phyloP scores from a whole-genome alignment of 2,329 filamentous ascomycete genomes.

The Tolypocladium tundrense region DNA sequence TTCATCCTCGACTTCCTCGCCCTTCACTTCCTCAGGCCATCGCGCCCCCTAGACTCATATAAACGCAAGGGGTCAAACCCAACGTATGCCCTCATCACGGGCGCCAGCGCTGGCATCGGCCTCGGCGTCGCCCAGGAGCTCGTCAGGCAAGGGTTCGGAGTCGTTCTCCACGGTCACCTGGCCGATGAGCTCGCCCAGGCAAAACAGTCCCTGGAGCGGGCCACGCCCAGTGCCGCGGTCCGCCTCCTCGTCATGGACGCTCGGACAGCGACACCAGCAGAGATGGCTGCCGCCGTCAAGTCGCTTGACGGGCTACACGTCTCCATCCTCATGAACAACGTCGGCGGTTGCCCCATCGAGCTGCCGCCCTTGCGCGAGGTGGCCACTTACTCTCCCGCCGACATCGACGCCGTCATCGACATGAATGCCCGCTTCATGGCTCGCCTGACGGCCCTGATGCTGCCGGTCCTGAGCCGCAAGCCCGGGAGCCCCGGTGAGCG shows the following conservation, averaged over 20 bases:
- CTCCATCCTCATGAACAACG: slow-evolving; percentile 23
- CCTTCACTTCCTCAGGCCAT: slow-evolving; percentile 11
- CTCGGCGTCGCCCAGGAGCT: slow-evolving; percentile 21
- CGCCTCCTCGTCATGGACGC: slow-evolving; percentile 18
- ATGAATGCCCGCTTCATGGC: slow-evolving; percentile 24
- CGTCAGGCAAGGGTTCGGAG: slow-evolving; percentile 20
- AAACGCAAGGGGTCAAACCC: slow-evolving; percentile 9
- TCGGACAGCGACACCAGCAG: slow-evolving; percentile 13
- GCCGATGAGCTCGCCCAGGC: slow-evolving; percentile 16
- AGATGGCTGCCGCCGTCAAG: slow-evolving; percentile 12
- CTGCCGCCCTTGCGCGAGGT: slow-evolving; percentile 15
- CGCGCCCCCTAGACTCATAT: slow-evolving; percentile 10
- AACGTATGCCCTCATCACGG: slow-evolving; percentile 22
- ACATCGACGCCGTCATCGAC: slow-evolving; percentile 19
- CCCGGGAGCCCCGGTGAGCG: slow-evolving; percentile 2
- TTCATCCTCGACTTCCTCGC: slow-evolving; percentile 4
- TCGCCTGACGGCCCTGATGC: slow-evolving; percentile 18
- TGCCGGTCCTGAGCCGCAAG: slow-evolving; percentile 11
- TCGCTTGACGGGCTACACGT: slow-evolving; percentile 12
- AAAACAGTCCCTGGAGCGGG: slow-evolving; percentile 10
- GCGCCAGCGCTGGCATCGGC: slow-evolving; percentile 22
- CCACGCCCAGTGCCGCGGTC: slow-evolving; percentile 12
- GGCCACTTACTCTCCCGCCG: slow-evolving; percentile 14
- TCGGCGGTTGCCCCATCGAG: slow-evolving; percentile 16
- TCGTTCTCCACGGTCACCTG: slow-evolving; percentile 20